Conservation (phyloP, 352 stramenopile species). For the Thraustotheca clavata region DNA sequence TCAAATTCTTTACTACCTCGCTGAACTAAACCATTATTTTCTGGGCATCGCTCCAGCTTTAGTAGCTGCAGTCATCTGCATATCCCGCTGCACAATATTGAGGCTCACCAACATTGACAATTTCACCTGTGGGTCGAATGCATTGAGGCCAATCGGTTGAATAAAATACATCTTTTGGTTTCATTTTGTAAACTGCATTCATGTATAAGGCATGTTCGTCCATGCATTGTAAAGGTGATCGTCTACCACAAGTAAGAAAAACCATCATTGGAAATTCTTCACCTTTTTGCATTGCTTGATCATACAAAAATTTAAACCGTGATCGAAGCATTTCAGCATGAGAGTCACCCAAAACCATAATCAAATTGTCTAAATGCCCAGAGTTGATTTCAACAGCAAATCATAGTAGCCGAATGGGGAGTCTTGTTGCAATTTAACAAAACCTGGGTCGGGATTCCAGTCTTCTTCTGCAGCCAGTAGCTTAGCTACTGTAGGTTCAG, state of each 20-base stretch:
- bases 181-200: background rate
- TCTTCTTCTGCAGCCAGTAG: slow-evolving; percentile 1
- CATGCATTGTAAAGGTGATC: slow-evolving; percentile 2
- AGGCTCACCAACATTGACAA: too few species aligned
- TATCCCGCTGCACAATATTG: slow-evolving; percentile 6
- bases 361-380: slow-evolving; percentile 2
- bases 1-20: background rate
- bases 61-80: slow-evolving; percentile 1
- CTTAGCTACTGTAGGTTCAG: slow-evolving; percentile 14
- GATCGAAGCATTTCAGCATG: slow-evolving; percentile 5
- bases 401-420: background rate
- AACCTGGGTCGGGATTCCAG: background rate
- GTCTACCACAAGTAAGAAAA: slow-evolving; percentile 2
- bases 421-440: background rate
- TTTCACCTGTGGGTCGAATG: background rate
- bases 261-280: background rate
- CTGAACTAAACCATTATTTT: background rate
- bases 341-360: slow-evolving; percentile 19
- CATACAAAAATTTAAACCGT: background rate
- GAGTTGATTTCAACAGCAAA: background rate
- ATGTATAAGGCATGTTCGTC: background rate
- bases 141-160: slow-evolving; percentile 12
- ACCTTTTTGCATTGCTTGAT: background rate
- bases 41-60: background rate
- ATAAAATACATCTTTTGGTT: slow-evolving; percentile 15